phyloP scores from a whole-genome alignment of 2,329 filamentous ascomycete genomes.

The Talaromyces sp. region DNA sequence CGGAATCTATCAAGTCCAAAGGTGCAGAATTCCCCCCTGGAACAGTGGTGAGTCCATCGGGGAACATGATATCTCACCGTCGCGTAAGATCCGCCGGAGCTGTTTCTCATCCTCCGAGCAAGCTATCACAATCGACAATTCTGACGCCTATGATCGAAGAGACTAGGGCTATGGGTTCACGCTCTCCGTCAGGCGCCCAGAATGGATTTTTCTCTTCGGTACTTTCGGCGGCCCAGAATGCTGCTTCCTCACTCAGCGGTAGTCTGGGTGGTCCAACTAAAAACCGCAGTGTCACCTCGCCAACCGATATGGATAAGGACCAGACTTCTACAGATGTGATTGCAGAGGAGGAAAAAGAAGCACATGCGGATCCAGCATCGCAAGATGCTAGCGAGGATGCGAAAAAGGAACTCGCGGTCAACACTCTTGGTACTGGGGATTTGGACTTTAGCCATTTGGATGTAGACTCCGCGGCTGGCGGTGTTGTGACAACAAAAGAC shows the following conservation, averaged over 20 bases:
- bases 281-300: constrained; percentile 30
- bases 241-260: constrained; percentile 74
- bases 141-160: constrained; percentile 75
- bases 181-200: constrained; percentile 52
- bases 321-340: constrained; percentile 19
- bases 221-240: constrained; percentile 88
- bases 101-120: constrained; percentile 65
- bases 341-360: constrained; percentile 20
- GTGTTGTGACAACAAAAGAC: constrained; percentile 33
- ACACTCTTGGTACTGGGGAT: constrained; percentile 84
- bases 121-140: constrained; percentile 72
- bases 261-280: constrained; percentile 50
- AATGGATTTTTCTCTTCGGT: constrained; percentile 88
- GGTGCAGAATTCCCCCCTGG: constrained; percentile 25
- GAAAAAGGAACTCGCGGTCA: constrained; percentile 70
- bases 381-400: constrained; percentile 34
- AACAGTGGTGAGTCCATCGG: constrained; percentile 60
- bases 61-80: constrained; percentile 71
- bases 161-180: constrained; percentile 41
- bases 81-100: constrained; percentile 54
- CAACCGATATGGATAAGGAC: constrained; percentile 10
- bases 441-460: constrained; percentile 86
- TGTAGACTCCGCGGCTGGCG: constrained; percentile 47
- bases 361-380: constrained; percentile 14
- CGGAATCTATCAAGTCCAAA: constrained; percentile 28